Percentiles rank a stretch among this genome's conserved stretches.
Evolutionary conservation across 306 rosid species (phyloP).

Genomic region (Cucurbita ficifolia): DNA sequence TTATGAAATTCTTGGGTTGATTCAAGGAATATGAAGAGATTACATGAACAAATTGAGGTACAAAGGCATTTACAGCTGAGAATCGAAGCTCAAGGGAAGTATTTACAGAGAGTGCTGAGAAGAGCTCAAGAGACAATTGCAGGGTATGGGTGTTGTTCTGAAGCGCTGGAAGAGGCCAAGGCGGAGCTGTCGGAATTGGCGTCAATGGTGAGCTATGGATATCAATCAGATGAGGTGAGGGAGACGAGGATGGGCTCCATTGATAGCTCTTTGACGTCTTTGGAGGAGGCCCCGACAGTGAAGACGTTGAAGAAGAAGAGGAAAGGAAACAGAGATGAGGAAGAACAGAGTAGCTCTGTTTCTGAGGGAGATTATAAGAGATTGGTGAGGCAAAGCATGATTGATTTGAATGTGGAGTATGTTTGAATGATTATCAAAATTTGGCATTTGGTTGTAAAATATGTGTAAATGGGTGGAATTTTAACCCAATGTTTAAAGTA

Average conservation of each 20-base stretch:
- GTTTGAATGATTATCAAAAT: background rate
- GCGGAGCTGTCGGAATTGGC: slow-evolving; percentile 70
- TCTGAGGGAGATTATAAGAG: slow-evolving; percentile 20
- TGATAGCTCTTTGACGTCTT: slow-evolving; percentile 85
- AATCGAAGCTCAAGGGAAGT: slow-evolving; percentile 93
- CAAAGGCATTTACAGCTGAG: slow-evolving; percentile 76
- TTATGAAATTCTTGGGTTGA: too few species aligned
- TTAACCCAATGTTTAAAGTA: background rate
- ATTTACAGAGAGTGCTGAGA: slow-evolving; percentile 62
- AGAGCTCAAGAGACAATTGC: slow-evolving; percentile 80
- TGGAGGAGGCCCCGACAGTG: slow-evolving; percentile 29
- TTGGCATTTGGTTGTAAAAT: background rate
- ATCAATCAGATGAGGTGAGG: slow-evolving; percentile 29
- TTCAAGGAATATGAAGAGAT: slow-evolving; percentile 28
- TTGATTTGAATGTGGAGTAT: slow-evolving; percentile 27
- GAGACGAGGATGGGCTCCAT: slow-evolving; percentile 49
- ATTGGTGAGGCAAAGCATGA: slow-evolving; percentile 16
- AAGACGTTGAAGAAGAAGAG: slow-evolving; percentile 12
- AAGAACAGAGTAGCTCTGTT: slow-evolving; percentile 6
- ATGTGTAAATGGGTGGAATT: background rate
- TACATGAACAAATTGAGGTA: slow-evolving; percentile 83
- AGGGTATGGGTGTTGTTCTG: slow-evolving; percentile 34
- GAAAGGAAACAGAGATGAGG: slow-evolving; percentile 33
- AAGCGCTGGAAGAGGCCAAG: slow-evolving; percentile 50
- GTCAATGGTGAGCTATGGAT: slow-evolving; percentile 45